Percentiles rank a stretch among this genome's conserved stretches.
phyloP scores from a whole-genome alignment of 352 stramenopile genomes.

The Globisporangium nodosum region DNA sequence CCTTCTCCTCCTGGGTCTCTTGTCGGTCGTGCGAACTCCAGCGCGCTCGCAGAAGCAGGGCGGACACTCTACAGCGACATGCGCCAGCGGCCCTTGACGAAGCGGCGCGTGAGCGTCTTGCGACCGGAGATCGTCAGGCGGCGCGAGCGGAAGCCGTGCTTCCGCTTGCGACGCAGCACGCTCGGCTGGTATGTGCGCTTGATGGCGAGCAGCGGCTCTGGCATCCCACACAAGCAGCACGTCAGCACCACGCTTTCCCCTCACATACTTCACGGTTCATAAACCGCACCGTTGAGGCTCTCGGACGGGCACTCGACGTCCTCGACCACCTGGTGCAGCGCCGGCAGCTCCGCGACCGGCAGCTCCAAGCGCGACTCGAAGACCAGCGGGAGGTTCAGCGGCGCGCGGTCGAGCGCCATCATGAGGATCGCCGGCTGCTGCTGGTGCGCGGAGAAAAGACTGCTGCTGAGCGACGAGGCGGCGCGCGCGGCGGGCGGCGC shows the following conservation, averaged over 20 bases:
- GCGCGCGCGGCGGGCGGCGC: slow-evolving; percentile 7
- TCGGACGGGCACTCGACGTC: slow-evolving; percentile 13
- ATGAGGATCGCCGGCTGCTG: slow-evolving; percentile 14
- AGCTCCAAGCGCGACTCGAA: slow-evolving; percentile 13
- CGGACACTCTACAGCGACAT: slow-evolving; percentile 56
- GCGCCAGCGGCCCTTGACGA: slow-evolving; percentile 78
- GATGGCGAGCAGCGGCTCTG: slow-evolving; percentile 67
- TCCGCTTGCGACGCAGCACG: slow-evolving; percentile 80
- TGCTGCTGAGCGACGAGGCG: slow-evolving; percentile 5
- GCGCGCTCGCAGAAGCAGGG: not conserved
- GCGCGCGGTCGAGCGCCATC: slow-evolving; percentile 10
- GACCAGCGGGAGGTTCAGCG: slow-evolving; percentile 5
- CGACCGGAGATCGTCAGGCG: slow-evolving; percentile 69
- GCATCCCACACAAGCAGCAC: not conserved
- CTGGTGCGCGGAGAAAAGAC: not conserved
- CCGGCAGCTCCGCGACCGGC: slow-evolving; percentile 10
- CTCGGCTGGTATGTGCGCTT: slow-evolving; percentile 87
- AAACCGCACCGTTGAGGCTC: slow-evolving; percentile 10
- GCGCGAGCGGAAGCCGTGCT: slow-evolving; percentile 80
- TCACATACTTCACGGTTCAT: not conserved
- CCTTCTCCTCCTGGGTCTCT: not conserved
- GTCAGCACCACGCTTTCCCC: not conserved
- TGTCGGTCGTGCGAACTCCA: not conserved
- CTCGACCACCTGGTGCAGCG: slow-evolving; percentile 10
- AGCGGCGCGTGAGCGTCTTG: slow-evolving; percentile 76